These are phyloP conservation scores for Solanum gracilifrons DNA, from an alignment of 257 asterid species.

Conservation along the genomic window DNA sequence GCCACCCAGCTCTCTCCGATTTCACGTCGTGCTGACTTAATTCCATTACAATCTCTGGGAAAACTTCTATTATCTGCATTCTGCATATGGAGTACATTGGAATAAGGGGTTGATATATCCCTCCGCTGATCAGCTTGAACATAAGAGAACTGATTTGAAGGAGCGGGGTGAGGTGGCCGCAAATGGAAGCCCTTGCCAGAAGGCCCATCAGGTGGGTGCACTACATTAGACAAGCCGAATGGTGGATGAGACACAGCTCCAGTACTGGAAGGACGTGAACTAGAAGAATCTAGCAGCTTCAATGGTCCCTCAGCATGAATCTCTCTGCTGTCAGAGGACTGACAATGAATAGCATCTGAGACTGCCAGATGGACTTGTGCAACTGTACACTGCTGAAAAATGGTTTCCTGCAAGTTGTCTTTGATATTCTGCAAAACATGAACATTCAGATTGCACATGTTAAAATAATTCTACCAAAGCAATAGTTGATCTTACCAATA, in stretches of 20 bases:
- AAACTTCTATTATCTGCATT: conserved; percentile 45
- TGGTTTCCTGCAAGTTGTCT: conserved; percentile 22
- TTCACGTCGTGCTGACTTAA: conserved; percentile 32
- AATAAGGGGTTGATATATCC: conserved; percentile 42
- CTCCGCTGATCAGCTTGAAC: conserved; percentile 49
- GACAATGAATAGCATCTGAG: conserved; percentile 30
- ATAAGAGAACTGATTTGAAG: conserved; percentile 79
- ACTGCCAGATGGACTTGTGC: conserved; percentile 21
- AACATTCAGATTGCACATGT: neutral
- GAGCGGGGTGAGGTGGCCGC: conserved; percentile 89
- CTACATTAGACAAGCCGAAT: conserved; percentile 25
- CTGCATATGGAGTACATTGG: conserved; percentile 45
- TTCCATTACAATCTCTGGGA: conserved; percentile 45
- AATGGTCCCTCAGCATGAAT: conserved; percentile 34
- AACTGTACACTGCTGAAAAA: conserved; percentile 22
- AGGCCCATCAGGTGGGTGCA: conserved; percentile 31
- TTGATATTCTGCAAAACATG: conserved; percentile 30
- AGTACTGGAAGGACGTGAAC: conserved; percentile 25
- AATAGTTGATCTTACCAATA: neutral
- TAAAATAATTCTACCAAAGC: conserved; percentile 5
- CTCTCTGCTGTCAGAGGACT: conserved; percentile 30
- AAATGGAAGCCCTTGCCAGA: conserved; percentile 52
- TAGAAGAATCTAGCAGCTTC: conserved; percentile 26
- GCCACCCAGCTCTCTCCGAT: conserved; percentile 66
- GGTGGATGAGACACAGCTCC: conserved; percentile 30